phyloP scores from a whole-genome alignment of 345 rosid species.

The Acer negundo region DNA sequence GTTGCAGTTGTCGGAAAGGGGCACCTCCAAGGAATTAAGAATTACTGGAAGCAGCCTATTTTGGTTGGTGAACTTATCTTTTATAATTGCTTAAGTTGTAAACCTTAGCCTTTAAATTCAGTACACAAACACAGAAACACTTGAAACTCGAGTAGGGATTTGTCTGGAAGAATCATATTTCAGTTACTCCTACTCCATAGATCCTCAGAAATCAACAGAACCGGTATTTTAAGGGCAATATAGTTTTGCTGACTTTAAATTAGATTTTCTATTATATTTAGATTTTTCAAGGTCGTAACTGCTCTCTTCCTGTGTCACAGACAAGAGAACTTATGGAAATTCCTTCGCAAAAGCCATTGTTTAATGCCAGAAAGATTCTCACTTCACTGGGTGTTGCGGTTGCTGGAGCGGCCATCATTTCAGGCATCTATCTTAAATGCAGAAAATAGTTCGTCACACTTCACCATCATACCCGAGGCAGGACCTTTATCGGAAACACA shows the following conservation, averaged over 20 bases:
- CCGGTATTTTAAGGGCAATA: too few species aligned
- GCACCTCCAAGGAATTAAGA: conserved; percentile 87
- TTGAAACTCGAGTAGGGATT: conserved; percentile 4
- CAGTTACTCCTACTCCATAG: neutral
- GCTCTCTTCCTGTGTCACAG: conserved; percentile 34
- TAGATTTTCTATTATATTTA: too few species aligned
- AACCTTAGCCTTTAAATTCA: neutral
- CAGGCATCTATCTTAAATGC: conserved; percentile 62
- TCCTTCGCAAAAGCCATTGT: conserved; percentile 49
- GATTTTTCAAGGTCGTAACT: neutral
- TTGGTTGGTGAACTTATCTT: conserved; percentile 38
- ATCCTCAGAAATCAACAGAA: neutral
- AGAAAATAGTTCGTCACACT: conserved; percentile 43
- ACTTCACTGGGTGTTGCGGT: conserved; percentile 66
- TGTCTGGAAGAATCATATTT: neutral
- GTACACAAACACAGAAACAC: neutral
- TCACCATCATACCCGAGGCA: neutral
- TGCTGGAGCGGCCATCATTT: conserved; percentile 69
- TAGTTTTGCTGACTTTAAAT: too few species aligned
- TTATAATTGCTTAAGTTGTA: neutral
- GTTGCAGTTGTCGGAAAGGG: conserved; percentile 99
- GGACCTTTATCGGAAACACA: neutral
- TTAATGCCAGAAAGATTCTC: conserved; percentile 53
- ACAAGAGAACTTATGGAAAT: conserved; percentile 66
- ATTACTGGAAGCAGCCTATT: conserved; percentile 86